Percentiles rank a stretch among this genome's conserved stretches.
Evolutionary conservation across 2,329 filamentous ascomycete genomes (phyloP).

Genomic region (Lachnellula subtilissima): DNA sequence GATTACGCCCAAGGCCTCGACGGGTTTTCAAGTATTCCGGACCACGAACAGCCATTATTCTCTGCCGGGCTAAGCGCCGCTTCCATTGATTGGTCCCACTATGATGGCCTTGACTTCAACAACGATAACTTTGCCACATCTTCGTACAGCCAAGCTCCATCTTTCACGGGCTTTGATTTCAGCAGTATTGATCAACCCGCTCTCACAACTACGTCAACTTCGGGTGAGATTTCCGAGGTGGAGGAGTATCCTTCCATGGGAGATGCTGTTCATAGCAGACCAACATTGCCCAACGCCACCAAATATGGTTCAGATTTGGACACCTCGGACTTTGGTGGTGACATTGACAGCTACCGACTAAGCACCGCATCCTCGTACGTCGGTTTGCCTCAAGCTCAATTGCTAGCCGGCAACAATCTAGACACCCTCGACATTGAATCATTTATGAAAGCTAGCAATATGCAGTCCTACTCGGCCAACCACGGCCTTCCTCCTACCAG

Average conservation of each 20-base stretch:
- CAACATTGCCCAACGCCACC: conserved; percentile 36
- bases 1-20: conserved; percentile 44
- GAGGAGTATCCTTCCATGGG: conserved; percentile 50
- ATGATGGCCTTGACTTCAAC: conserved; percentile 47
- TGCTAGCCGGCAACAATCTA: conserved; percentile 43
- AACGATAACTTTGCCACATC: conserved; percentile 48
- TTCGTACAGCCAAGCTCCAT: conserved; percentile 50
- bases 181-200: conserved; percentile 51
- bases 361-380: conserved; percentile 45
- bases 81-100: conserved; percentile 50
- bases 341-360: conserved; percentile 45
- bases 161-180: conserved; percentile 51
- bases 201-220: conserved; percentile 55
- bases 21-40: conserved; percentile 46
- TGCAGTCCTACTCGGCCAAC: conserved; percentile 13
- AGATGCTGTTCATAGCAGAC: conserved; percentile 33
- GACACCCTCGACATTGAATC: conserved; percentile 51
- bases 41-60: conserved; percentile 49
- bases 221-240: conserved; percentile 63
- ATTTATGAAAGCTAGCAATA: conserved; percentile 41
- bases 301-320: conserved; percentile 35
- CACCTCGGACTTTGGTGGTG: conserved; percentile 35
- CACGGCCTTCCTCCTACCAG: conserved; percentile 19
- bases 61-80: conserved; percentile 56
- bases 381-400: conserved; percentile 41